phyloP scores from a whole-genome alignment of 2,329 filamentous ascomycete genomes.

The Nothophoma quercina region DNA sequence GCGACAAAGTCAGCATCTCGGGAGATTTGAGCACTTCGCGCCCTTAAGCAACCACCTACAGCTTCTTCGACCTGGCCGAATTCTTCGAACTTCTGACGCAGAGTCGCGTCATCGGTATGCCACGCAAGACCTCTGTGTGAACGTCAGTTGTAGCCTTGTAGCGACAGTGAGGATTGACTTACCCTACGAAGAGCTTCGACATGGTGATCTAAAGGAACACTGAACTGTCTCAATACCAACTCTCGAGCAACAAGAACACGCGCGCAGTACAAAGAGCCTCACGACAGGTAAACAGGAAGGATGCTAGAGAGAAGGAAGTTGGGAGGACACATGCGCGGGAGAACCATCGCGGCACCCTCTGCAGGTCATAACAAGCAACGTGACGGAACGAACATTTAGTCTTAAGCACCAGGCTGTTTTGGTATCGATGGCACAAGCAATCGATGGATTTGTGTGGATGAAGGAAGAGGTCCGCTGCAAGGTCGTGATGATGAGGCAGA shows the following conservation, averaged over 20 bases:
- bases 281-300: conserved; percentile 31
- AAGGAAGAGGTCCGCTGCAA: conserved; percentile 25
- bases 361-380: conserved; percentile 43
- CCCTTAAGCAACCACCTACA: conserved; percentile 65
- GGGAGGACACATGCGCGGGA: conserved; percentile 32
- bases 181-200: conserved; percentile 97
- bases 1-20: conserved; percentile 30
- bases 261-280: conserved; percentile 40
- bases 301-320: conserved; percentile 25
- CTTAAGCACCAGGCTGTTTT: conserved; percentile 39
- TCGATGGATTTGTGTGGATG: conserved; percentile 25
- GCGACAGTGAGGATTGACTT: conserved; percentile 50
- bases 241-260: conserved; percentile 37
- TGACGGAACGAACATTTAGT: conserved; percentile 52
- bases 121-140: conserved; percentile 87
- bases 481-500: conserved; percentile 30
- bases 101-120: conserved; percentile 91
- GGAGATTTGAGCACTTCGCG: neutral
- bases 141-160: conserved; percentile 15
- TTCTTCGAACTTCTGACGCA: conserved; percentile 91
- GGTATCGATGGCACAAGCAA: conserved; percentile 36
- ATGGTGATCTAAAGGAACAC: conserved; percentile 61
- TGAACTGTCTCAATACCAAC: conserved; percentile 51
- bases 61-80: conserved; percentile 94
- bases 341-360: conserved; percentile 41